phyloP scores from a whole-genome alignment of 495 filamentous ascomycete species.

The Jackrogersella multiformis region DNA sequence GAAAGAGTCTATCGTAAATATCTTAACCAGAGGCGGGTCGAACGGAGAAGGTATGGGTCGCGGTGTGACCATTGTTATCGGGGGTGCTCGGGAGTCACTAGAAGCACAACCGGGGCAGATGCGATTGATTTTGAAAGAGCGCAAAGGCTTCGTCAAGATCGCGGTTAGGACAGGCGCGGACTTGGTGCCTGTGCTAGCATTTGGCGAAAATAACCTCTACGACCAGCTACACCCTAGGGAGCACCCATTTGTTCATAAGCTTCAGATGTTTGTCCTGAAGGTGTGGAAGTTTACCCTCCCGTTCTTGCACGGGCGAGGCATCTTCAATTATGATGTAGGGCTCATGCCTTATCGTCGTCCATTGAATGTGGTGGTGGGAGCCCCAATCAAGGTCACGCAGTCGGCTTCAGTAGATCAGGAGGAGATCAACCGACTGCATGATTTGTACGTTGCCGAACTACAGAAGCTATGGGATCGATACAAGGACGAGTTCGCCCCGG shows the following conservation, averaged over 20 bases:
- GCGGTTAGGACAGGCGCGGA: constrained; percentile 90
- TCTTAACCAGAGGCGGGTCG: constrained; percentile 77
- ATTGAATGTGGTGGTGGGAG: constrained; percentile 87
- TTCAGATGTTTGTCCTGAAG: constrained; percentile 83
- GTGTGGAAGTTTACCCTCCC: constrained; percentile 93
- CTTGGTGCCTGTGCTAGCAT: constrained; percentile 87
- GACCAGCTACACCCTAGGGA: constrained; percentile 77
- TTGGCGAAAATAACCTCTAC: constrained; percentile 96
- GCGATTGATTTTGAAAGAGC: constrained; percentile 77
- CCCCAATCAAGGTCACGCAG: constrained; percentile 76
- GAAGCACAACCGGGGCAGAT: constrained; percentile 81
- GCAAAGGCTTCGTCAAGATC: constrained; percentile 93
- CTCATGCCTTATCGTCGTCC: constrained; percentile 91
- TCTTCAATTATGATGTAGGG: constrained; percentile 98
- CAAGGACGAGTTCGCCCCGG: constrained; percentile 84
- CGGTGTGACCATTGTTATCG: constrained; percentile 94
- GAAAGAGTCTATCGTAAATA: constrained; percentile 86
- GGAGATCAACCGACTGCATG: constrained; percentile 84
- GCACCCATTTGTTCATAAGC: constrained; percentile 76
- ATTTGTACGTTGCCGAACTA: constrained; percentile 79
- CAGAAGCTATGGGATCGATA: constrained; percentile 84
- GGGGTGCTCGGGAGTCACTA: constrained; percentile 90
- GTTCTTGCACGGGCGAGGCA: constrained; percentile 85
- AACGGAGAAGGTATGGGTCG: constrained; percentile 92
- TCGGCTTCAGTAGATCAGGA: constrained; percentile 59